Conservation (phyloP, 2,329 filamentous ascomycete species). For the Pyrenophora teres region DNA sequence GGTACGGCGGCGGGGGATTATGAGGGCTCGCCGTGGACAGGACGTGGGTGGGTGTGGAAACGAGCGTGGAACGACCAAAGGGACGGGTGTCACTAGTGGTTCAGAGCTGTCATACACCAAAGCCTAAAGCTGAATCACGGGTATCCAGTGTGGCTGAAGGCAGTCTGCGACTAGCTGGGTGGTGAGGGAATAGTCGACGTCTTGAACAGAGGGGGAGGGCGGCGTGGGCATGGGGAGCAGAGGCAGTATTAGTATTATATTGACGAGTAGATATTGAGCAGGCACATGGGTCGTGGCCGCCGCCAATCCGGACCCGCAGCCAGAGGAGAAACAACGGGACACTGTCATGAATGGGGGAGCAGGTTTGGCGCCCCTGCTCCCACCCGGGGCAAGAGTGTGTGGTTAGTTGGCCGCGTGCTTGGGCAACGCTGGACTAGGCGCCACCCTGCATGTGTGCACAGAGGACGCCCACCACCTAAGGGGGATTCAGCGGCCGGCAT, state of each 20-base stretch:
- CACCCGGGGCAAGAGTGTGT: too few species aligned
- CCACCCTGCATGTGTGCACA: constrained; percentile 22
- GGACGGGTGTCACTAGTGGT: constrained; percentile 39
- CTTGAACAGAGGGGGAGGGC: constrained; percentile 18
- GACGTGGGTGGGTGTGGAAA: constrained; percentile 34
- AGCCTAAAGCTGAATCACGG: constrained; percentile 22
- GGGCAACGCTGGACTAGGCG: constrained; percentile 15
- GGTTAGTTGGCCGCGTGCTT: constrained; percentile 11
- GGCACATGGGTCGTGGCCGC: constrained; percentile 24
- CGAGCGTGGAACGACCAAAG: constrained; percentile 39
- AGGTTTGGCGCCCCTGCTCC: constrained; percentile 19
- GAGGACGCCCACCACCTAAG: not conserved
- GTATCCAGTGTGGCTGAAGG: constrained; percentile 31
- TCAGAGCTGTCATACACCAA: constrained; percentile 20
- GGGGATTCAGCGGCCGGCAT: constrained; percentile 13
- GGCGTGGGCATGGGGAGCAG: constrained; percentile 17
- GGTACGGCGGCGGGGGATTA: constrained; percentile 25
- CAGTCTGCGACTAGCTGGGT: constrained; percentile 12
- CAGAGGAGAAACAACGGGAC: constrained; percentile 35
- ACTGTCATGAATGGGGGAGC: constrained; percentile 20
- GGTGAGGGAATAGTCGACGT: constrained; percentile 12
- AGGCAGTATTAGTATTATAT: constrained; percentile 18
- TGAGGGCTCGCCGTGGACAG: constrained; percentile 20
- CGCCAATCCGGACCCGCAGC: constrained; percentile 21
- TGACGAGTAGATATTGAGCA: constrained; percentile 29